A percentile compares a stretch with the other conserved stretches of the same genome.
These are phyloP conservation scores for Phoma sp. DNA, from an alignment of 2,329 filamentous ascomycete genomes.

Conservation along the genomic window DNA sequence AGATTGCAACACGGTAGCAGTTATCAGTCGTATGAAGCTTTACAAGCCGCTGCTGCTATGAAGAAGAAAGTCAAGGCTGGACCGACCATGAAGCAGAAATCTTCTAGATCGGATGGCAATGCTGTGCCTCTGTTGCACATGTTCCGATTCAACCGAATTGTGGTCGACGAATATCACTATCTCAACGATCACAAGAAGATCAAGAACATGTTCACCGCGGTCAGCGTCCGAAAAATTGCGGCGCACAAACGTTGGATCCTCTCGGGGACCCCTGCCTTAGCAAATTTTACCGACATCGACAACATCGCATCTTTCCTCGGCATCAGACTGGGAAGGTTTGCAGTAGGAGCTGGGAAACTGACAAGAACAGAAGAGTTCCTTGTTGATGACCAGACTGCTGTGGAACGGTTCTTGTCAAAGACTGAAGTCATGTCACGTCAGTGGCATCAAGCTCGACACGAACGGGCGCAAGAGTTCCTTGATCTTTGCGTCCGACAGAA, in stretches of 20 bases:
- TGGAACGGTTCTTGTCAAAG: slow-evolving; percentile 64
- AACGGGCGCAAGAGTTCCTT: slow-evolving; percentile 62
- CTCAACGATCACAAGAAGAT: slow-evolving; percentile 49
- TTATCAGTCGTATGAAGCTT: slow-evolving; percentile 35
- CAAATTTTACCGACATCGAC: slow-evolving; percentile 65
- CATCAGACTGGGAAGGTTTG: slow-evolving; percentile 61
- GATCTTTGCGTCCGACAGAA: slow-evolving; percentile 57
- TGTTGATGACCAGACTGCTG: slow-evolving; percentile 43
- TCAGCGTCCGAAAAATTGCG: slow-evolving; percentile 54
- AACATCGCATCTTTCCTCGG: slow-evolving; percentile 64
- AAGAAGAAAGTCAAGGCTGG: slow-evolving; percentile 2
- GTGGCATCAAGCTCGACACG: slow-evolving; percentile 60
- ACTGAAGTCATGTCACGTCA: slow-evolving; percentile 56
- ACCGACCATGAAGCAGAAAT: slow-evolving; percentile 2
- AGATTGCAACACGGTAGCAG: slow-evolving; percentile 46
- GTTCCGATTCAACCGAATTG: slow-evolving; percentile 65
- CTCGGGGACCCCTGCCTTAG: slow-evolving; percentile 66
- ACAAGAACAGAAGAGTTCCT: slow-evolving; percentile 54
- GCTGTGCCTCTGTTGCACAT: slow-evolving; percentile 58
- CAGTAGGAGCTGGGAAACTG: slow-evolving; percentile 54
- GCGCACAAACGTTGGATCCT: slow-evolving; percentile 66
- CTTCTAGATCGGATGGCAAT: not conserved
- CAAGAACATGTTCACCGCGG: slow-evolving; percentile 27
- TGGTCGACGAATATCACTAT: slow-evolving; percentile 71
- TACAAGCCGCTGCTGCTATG: not conserved